Percentiles rank a stretch among this genome's conserved stretches.
Conservation (phyloP, 2,329 filamentous ascomycete species). For the Stagonosporopsis vannaccii region DNA sequence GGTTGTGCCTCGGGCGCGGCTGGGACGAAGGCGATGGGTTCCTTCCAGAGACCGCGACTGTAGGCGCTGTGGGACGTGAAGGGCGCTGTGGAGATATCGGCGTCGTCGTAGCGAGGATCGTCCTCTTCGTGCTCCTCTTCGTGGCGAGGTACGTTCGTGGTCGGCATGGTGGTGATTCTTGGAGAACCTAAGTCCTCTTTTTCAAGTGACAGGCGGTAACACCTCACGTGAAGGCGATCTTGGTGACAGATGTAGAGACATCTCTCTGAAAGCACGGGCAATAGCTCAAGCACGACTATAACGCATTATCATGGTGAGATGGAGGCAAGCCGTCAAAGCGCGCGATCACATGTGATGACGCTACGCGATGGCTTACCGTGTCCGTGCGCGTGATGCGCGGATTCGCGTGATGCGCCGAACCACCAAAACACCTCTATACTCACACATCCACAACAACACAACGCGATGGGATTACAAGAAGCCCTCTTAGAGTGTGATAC, state of each 20-base stretch:
- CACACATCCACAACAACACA: too few species aligned
- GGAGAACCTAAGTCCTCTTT: background rate
- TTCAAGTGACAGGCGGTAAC: background rate
- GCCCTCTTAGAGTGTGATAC: too few species aligned
- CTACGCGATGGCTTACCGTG: too few species aligned
- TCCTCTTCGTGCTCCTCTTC: constrained; percentile 23
- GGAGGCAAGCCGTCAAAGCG: background rate
- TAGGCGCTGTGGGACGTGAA: constrained; percentile 67
- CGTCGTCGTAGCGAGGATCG: constrained; percentile 41
- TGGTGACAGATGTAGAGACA: background rate
- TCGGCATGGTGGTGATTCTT: background rate
- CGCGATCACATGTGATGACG: constrained; percentile 14
- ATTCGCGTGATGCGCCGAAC: too few species aligned
- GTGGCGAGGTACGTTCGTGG: constrained; percentile 3
- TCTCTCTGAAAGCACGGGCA: background rate
- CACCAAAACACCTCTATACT: too few species aligned
- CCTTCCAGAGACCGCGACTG: constrained; percentile 66
- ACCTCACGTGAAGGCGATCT: background rate
- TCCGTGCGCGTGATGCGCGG: too few species aligned
- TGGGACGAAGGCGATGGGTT: constrained; percentile 66
- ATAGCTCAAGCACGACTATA: background rate
- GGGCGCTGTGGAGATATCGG: constrained; percentile 66
- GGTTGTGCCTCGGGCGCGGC: constrained; percentile 47
- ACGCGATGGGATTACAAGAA: too few species aligned
- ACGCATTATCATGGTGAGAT: background rate